phyloP scores from a whole-genome alignment of 2,329 filamentous ascomycete genomes.

The Helotiales sp. region DNA sequence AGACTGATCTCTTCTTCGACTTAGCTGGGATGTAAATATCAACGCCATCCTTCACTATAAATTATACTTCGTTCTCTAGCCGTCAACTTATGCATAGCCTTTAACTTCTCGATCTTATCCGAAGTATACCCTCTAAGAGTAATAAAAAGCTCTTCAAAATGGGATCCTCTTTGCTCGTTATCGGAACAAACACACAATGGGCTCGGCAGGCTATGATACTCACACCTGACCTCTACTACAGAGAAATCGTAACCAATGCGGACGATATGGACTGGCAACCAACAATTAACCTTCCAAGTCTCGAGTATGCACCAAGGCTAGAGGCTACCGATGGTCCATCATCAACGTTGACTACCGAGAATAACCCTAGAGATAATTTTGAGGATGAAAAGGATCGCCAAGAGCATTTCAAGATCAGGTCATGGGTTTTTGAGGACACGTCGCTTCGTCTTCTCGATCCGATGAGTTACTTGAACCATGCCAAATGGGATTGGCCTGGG shows the following conservation, averaged over 20 bases:
- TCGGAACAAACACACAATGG: conserved; percentile 11
- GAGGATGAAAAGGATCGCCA: neutral
- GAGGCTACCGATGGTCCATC: neutral
- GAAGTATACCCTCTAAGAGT: too few species aligned
- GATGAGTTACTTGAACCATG: too few species aligned
- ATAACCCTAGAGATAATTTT: neutral
- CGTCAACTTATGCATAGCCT: too few species aligned
- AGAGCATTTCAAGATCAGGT: neutral
- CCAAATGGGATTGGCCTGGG: neutral
- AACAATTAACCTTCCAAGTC: neutral
- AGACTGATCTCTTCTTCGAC: too few species aligned
- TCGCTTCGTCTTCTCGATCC: too few species aligned
- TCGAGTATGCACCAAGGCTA: neutral
- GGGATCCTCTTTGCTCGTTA: conserved; percentile 5
- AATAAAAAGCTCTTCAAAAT: too few species aligned
- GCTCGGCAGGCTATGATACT: neutral
- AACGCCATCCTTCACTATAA: too few species aligned
- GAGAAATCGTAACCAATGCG: too few species aligned
- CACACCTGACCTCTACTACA: too few species aligned
- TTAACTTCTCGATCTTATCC: too few species aligned
- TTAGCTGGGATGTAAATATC: too few species aligned
- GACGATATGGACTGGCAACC: conserved; percentile 9
- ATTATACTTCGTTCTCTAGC: too few species aligned
- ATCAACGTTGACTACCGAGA: neutral
- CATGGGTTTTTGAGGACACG: conserved; percentile 1